Evolutionary conservation across 2,329 filamentous ascomycete species (phyloP).

Genomic region (Scorias spongiosa): DNA sequence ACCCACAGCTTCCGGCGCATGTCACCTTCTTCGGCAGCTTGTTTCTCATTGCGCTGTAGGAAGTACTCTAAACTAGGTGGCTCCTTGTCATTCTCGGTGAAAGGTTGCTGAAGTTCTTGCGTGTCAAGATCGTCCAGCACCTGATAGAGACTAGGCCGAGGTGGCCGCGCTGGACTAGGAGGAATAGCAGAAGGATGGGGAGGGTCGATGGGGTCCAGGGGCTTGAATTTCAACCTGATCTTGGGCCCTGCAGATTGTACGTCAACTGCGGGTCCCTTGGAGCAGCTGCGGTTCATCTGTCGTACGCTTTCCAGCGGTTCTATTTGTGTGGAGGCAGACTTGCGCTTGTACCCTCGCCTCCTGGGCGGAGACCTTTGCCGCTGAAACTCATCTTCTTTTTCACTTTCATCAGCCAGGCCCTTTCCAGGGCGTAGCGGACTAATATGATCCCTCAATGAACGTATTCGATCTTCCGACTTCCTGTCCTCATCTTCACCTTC

Average conservation of each 20-base stretch:
- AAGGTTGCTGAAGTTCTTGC: conserved; percentile 19
- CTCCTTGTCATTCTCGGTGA: conserved; percentile 16
- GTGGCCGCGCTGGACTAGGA: conserved; percentile 13
- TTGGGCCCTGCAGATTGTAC: conserved; percentile 5
- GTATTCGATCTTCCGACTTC: background rate
- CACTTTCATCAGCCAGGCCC: background rate
- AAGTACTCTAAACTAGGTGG: conserved; percentile 15
- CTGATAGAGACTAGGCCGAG: conserved; percentile 16
- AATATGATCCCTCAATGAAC: background rate
- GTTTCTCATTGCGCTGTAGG: conserved; percentile 7
- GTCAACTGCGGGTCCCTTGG: background rate
- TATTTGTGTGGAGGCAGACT: background rate
- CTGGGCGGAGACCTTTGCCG: background rate
- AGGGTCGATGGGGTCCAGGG: conserved; percentile 7
- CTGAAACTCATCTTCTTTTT: background rate
- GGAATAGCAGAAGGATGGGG: conserved; percentile 18
- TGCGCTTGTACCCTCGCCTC: background rate
- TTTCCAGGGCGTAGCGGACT: background rate
- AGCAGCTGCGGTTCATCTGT: background rate
- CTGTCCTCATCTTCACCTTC: background rate
- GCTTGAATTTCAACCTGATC: conserved; percentile 16
- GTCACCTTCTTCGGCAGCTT: conserved; percentile 14
- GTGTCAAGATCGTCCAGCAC: conserved; percentile 18
- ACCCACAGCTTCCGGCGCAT: conserved; percentile 42
- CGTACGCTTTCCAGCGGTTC: background rate